phyloP scores from a whole-genome alignment of 2,329 filamentous ascomycete species.

The Helminthosporium solani region DNA sequence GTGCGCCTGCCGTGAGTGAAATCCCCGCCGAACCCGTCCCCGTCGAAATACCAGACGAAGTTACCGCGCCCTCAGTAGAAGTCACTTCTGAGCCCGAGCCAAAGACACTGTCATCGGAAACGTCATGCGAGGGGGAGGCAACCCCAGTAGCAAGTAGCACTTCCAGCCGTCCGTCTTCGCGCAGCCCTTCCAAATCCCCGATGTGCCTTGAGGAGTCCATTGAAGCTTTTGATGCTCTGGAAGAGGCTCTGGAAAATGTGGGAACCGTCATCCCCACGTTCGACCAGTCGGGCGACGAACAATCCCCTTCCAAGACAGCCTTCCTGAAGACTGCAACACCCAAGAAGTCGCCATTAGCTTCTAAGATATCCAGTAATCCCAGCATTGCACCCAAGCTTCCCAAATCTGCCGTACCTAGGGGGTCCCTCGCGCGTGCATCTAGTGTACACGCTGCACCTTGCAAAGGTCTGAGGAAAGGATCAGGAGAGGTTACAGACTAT shows the following conservation, averaged over 20 bases:
- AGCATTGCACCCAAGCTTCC: conserved; percentile 28
- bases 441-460: conserved; percentile 27
- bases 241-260: conserved; percentile 54
- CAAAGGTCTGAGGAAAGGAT: conserved; percentile 23
- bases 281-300: conserved; percentile 33
- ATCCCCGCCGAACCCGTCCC: conserved; percentile 1
- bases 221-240: conserved; percentile 53
- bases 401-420: conserved; percentile 20
- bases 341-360: conserved; percentile 10
- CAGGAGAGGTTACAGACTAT: conserved; percentile 36
- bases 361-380: conserved; percentile 30
- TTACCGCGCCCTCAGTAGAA: conserved; percentile 18
- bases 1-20: neutral
- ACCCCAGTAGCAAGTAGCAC: conserved; percentile 26
- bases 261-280: conserved; percentile 41
- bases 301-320: too few relatives aligned
- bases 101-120: conserved; percentile 29
- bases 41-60: conserved; percentile 11
- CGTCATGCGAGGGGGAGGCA: conserved; percentile 18
- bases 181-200: conserved; percentile 27
- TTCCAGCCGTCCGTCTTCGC: conserved; percentile 19
- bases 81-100: conserved; percentile 28
- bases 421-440: conserved; percentile 26
- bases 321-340: conserved; percentile 21
- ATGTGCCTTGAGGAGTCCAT: conserved; percentile 50